These are phyloP conservation scores for Kazachstania bromeliacearum DNA, from an alignment of 805 yeast species.

Conservation along the genomic window DNA sequence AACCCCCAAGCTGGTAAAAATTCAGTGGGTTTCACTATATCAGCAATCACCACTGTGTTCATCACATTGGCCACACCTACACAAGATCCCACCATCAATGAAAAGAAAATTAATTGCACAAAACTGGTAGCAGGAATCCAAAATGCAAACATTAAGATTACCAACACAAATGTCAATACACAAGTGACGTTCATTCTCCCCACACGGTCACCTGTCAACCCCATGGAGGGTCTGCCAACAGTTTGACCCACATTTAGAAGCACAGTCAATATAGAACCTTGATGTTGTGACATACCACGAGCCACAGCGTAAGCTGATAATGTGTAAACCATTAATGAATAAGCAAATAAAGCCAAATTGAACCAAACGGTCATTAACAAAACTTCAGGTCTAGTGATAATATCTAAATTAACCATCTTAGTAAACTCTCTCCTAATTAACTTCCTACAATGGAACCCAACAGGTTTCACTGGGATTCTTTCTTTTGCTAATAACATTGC, in stretches of 20 bases:
- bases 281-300: conserved; percentile 36
- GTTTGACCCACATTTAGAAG: conserved; percentile 39
- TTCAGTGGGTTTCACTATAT: conserved; percentile 31
- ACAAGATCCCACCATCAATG: conserved; percentile 36
- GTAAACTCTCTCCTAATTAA: conserved; percentile 16
- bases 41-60: conserved; percentile 34
- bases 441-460: conserved; percentile 19
- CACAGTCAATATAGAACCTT: conserved; percentile 39
- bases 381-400: conserved; percentile 27
- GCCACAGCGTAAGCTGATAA: conserved; percentile 38
- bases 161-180: conserved; percentile 27
- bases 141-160: conserved; percentile 34
- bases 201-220: conserved; percentile 34
- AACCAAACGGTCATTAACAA: conserved; percentile 32
- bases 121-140: conserved; percentile 42
- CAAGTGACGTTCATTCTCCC: conserved; percentile 43
- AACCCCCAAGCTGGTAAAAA: conserved; percentile 34
- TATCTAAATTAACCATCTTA: conserved; percentile 30
- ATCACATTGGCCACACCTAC: conserved; percentile 40
- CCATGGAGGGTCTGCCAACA: conserved; percentile 42
- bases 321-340: conserved; percentile 38
- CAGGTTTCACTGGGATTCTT: conserved; percentile 31
- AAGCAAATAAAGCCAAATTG: conserved; percentile 31
- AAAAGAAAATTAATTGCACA: conserved; percentile 33
- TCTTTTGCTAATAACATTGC: conserved; percentile 39